phyloP scores from a whole-genome alignment of 2,329 filamentous ascomycete species.

The Apiospora marii region DNA sequence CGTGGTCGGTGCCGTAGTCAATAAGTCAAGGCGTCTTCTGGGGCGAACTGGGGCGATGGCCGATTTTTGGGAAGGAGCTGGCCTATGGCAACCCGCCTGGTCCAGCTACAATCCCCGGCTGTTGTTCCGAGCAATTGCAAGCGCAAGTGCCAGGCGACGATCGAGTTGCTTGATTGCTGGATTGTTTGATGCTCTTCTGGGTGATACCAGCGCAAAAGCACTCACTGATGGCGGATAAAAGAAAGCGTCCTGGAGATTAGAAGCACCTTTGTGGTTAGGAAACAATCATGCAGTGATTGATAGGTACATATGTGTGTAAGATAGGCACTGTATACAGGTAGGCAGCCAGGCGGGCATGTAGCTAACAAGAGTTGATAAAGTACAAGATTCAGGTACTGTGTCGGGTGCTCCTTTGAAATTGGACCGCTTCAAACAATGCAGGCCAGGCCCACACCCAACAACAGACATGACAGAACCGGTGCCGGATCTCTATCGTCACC shows the following conservation, averaged over 20 bases:
- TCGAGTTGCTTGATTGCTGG: background rate
- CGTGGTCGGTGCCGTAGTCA: constrained; percentile 21
- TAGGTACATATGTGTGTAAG: background rate
- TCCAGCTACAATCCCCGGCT: constrained; percentile 5
- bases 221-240: background rate
- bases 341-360: background rate
- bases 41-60: constrained; percentile 17
- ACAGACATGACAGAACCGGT: background rate
- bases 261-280: background rate
- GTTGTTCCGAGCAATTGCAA: constrained; percentile 11
- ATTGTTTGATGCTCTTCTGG: background rate
- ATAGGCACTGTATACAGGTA: background rate
- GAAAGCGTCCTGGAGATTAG: background rate
- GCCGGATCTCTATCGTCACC: constrained; percentile 1
- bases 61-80: background rate
- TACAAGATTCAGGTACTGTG: background rate
- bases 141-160: background rate
- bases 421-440: constrained; percentile 1
- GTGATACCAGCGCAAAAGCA: constrained; percentile 16
- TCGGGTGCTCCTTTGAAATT: constrained; percentile 2
- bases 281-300: background rate
- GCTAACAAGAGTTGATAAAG: background rate
- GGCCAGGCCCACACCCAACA: background rate
- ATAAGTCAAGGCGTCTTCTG: constrained; percentile 19
- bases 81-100: constrained; percentile 12